Evolutionary conservation across 768 basidiomycete species (phyloP).

Genomic region (Russula olivacea): DNA sequence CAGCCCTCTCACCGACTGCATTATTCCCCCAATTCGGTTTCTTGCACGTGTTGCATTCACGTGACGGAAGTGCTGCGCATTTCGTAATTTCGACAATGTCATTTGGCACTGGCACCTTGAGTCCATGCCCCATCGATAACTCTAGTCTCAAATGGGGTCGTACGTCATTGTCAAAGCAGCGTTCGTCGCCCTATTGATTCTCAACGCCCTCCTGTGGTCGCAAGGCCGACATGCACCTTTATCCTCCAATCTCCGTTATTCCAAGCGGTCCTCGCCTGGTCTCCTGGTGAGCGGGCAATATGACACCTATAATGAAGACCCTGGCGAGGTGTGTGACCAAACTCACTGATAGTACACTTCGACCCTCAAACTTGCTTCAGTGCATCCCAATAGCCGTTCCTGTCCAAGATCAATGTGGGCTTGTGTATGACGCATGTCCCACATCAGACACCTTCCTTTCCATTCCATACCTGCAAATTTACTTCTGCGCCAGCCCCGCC

Average conservation of each 20-base stretch:
- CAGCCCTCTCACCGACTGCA: too few relatives aligned
- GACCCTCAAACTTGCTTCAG: constrained; percentile 33
- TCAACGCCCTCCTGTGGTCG: constrained; percentile 64
- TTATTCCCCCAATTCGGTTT: too few relatives aligned
- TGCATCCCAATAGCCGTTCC: constrained; percentile 61
- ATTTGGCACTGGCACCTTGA: too few relatives aligned
- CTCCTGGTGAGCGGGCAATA: constrained; percentile 5
- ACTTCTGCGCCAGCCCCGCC: constrained; percentile 59
- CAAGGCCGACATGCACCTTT: constrained; percentile 26
- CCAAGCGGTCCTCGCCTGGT: constrained; percentile 11
- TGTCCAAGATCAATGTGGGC: constrained; percentile 52
- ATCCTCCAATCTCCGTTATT: background rate
- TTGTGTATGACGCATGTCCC: constrained; percentile 56
- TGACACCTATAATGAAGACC: background rate
- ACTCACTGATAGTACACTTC: background rate
- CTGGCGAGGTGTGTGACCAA: constrained; percentile 20
- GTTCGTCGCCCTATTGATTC: constrained; percentile 46
- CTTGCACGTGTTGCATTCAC: too few relatives aligned
- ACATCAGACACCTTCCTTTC: constrained; percentile 57
- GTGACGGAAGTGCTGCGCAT: background rate
- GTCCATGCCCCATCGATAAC: too few relatives aligned
- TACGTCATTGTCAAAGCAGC: constrained; percentile 41
- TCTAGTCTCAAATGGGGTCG: constrained; percentile 30
- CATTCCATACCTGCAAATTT: constrained; percentile 60
- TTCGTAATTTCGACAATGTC: too few relatives aligned